Percentiles rank a stretch among this genome's conserved stretches.
Conservation (phyloP, 805 yeast species). For the Cyberlindnera subsufficiens region DNA sequence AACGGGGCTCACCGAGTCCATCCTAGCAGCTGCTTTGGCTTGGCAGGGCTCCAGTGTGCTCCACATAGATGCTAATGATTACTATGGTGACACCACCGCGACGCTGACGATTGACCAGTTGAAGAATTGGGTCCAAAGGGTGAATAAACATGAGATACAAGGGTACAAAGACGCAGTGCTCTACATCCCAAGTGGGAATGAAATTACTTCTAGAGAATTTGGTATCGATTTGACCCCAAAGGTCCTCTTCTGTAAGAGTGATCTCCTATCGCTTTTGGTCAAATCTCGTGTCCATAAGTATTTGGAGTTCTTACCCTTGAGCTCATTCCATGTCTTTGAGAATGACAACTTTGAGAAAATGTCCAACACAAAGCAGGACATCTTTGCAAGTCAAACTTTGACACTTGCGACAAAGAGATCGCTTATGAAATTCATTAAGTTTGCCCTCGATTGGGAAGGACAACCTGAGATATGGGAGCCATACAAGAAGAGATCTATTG, state of each 20-base stretch:
- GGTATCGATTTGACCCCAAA: slow-evolving; percentile 87
- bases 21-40: slow-evolving; percentile 87
- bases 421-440: slow-evolving; percentile 88
- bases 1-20: slow-evolving; percentile 84
- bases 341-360: slow-evolving; percentile 85
- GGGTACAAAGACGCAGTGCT: slow-evolving; percentile 67
- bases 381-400: slow-evolving; percentile 82
- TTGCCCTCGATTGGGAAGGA: slow-evolving; percentile 65
- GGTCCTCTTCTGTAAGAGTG: slow-evolving; percentile 85
- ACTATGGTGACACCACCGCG: slow-evolving; percentile 87
- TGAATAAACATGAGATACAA: slow-evolving; percentile 35
- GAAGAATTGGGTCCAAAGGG: slow-evolving; percentile 73
- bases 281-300: slow-evolving; percentile 87
- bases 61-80: slow-evolving; percentile 78
- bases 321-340: slow-evolving; percentile 90
- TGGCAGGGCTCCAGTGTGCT: slow-evolving; percentile 98
- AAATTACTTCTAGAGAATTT: slow-evolving; percentile 55
- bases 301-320: slow-evolving; percentile 84
- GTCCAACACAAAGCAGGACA: slow-evolving; percentile 84
- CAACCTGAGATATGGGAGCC: slow-evolving; percentile 52
- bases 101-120: slow-evolving; percentile 84
- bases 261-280: slow-evolving; percentile 68
- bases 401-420: slow-evolving; percentile 71
- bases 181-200: slow-evolving; percentile 63
- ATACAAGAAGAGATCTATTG: slow-evolving; percentile 51